Evolutionary conservation across 78 protist genomes (phyloP).

Genomic region (Cavenderia fasciculata): DNA sequence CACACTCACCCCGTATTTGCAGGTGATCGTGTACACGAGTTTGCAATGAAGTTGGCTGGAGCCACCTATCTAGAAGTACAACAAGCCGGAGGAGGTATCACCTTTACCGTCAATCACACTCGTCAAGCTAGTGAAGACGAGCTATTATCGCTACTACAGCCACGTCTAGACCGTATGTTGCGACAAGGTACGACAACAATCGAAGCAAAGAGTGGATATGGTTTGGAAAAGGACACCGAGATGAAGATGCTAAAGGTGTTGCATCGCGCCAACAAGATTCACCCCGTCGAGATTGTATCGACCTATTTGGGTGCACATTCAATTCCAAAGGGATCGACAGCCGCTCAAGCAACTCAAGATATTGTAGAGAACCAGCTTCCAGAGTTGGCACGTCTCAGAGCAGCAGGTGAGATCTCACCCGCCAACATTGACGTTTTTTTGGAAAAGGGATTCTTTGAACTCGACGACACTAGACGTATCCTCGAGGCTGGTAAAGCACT

Average conservation of each 20-base stretch:
- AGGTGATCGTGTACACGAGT: slow-evolving; percentile 89
- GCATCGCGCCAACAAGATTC: slow-evolving; percentile 33
- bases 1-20: slow-evolving; percentile 94
- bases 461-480: slow-evolving; percentile 68
- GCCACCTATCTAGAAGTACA: slow-evolving; percentile 94
- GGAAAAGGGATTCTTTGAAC: slow-evolving; percentile 86
- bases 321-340: slow-evolving; percentile 82
- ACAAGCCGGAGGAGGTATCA: slow-evolving; percentile 94
- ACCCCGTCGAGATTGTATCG: slow-evolving; percentile 73
- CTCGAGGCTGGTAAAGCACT: slow-evolving; percentile 79
- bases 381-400: slow-evolving; percentile 42
- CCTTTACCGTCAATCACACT: slow-evolving; percentile 86
- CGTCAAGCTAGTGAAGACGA: slow-evolving; percentile 71
- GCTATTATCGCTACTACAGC: slow-evolving; percentile 20
- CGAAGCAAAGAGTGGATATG: slow-evolving; percentile 94
- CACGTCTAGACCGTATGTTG: slow-evolving; percentile 87
- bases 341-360: slow-evolving; percentile 64
- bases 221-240: slow-evolving; percentile 90
- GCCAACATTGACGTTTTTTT: slow-evolving; percentile 86
- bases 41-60: slow-evolving; percentile 85
- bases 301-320: slow-evolving; percentile 94
- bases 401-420: slow-evolving; percentile 60
- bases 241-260: slow-evolving; percentile 91
- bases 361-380: slow-evolving; percentile 86
- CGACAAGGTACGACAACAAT: slow-evolving; percentile 85